These are phyloP conservation scores for Auriscalpium vulgare DNA, from an alignment of 768 basidiomycete genomes.

Conservation along the genomic window DNA sequence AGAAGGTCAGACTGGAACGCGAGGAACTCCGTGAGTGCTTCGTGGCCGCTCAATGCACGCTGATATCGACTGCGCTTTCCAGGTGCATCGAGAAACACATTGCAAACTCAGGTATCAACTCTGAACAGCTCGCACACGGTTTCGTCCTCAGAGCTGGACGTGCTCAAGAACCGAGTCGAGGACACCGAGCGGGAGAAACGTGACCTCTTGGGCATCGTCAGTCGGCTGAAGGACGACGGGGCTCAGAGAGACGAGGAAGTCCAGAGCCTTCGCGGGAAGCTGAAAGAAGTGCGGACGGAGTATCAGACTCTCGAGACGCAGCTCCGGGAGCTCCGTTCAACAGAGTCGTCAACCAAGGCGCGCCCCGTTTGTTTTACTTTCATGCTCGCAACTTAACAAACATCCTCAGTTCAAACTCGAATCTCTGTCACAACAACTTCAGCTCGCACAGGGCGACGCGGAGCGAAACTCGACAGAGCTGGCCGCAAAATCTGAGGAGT, in stretches of 20 bases:
- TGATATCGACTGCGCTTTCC: constrained; percentile 19
- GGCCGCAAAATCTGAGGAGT: constrained; percentile 68
- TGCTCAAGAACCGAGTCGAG: constrained; percentile 52
- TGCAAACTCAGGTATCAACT: constrained; percentile 49
- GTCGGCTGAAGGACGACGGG: constrained; percentile 71
- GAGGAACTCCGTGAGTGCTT: constrained; percentile 51
- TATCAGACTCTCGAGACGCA: constrained; percentile 59
- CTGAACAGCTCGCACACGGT: constrained; percentile 53
- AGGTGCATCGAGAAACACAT: constrained; percentile 37
- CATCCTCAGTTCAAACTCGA: constrained; percentile 73
- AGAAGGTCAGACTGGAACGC: constrained; percentile 49
- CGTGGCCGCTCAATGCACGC: constrained; percentile 4
- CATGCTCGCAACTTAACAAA: background rate
- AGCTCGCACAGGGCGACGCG: constrained; percentile 68
- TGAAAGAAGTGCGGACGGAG: constrained; percentile 73
- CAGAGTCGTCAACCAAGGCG: constrained; percentile 73
- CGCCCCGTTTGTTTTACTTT: constrained; percentile 5
- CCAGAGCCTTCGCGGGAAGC: constrained; percentile 52
- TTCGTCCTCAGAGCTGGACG: constrained; percentile 54
- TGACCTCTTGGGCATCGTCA: constrained; percentile 77
- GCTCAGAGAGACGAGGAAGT: constrained; percentile 73
- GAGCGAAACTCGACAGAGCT: constrained; percentile 67
- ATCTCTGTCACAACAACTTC: constrained; percentile 72
- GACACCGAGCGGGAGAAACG: constrained; percentile 87
- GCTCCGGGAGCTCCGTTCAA: constrained; percentile 63